phyloP scores from a whole-genome alignment of 2,329 filamentous ascomycete species.

The Colletotrichum gloeosporioides region DNA sequence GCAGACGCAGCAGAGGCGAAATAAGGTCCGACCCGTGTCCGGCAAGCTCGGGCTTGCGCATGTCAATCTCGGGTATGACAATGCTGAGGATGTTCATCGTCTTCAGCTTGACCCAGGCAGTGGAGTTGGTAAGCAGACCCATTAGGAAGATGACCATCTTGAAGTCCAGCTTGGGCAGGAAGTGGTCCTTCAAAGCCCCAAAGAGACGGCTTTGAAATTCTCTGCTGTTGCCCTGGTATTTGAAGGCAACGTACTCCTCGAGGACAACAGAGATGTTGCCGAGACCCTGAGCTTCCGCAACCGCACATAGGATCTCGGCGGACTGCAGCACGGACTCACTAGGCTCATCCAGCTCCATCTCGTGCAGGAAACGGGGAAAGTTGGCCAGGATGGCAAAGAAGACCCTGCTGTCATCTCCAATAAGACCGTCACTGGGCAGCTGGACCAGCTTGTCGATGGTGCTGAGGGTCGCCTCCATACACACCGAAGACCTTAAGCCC shows the following conservation, averaged over 20 bases:
- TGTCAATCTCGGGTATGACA: conserved; percentile 88
- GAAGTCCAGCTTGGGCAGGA: conserved; percentile 84
- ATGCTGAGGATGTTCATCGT: conserved; percentile 89
- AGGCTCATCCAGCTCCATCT: conserved; percentile 70
- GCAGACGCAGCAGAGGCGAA: conserved; percentile 83
- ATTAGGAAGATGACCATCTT: conserved; percentile 88
- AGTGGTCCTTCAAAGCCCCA: conserved; percentile 75
- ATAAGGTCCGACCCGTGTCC: conserved; percentile 94
- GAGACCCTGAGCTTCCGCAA: conserved; percentile 76
- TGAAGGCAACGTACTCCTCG: conserved; percentile 70
- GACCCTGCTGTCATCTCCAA: conserved; percentile 82
- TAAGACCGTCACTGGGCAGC: conserved; percentile 78
- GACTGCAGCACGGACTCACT: conserved; percentile 63
- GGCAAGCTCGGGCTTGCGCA: conserved; percentile 88
- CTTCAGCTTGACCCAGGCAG: conserved; percentile 89
- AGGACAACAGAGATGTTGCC: conserved; percentile 72
- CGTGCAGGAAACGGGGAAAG: conserved; percentile 81
- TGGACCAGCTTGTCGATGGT: conserved; percentile 80
- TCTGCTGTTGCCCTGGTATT: conserved; percentile 65
- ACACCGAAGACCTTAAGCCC: conserved; percentile 84
- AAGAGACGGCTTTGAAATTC: conserved; percentile 82
- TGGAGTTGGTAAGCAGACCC: conserved; percentile 86
- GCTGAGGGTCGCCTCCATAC: conserved; percentile 77
- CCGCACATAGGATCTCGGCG: conserved; percentile 72
- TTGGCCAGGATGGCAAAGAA: conserved; percentile 93